phyloP scores from a whole-genome alignment of 306 rosid genomes.

The Cercis canadensis region DNA sequence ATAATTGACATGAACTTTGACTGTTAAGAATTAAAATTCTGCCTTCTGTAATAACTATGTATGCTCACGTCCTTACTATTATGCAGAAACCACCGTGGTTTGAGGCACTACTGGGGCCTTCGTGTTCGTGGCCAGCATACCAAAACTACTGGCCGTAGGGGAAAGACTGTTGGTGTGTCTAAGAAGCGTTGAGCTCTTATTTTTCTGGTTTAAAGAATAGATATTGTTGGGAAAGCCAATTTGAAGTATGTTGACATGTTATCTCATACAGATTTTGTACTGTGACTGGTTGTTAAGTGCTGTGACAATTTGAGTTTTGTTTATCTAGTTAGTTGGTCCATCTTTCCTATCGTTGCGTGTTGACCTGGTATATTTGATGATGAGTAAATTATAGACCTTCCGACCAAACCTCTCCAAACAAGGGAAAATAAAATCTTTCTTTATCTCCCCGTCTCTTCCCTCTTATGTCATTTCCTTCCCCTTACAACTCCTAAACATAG shows the following conservation, averaged over 20 bases:
- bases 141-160: conserved; percentile 81
- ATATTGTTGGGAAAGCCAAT: conserved; percentile 26
- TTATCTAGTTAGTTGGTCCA: background rate
- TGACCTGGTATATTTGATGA: too few species aligned
- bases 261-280: conserved; percentile 25
- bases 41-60: background rate
- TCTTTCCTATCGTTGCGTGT: background rate
- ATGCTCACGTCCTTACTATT: background rate
- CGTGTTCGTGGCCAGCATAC: conserved; percentile 86
- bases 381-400: too few species aligned
- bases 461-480: too few species aligned
- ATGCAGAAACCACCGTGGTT: conserved; percentile 27
- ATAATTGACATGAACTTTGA: too few species aligned
- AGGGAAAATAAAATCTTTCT: too few species aligned
- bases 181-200: conserved; percentile 59
- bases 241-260: conserved; percentile 34
- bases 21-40: background rate
- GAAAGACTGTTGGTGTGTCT: conserved; percentile 83
- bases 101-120: conserved; percentile 63
- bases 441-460: too few species aligned
- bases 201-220: conserved; percentile 34
- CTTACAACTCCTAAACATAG: too few species aligned
- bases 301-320: conserved; percentile 44
- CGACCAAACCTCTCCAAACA: too few species aligned
- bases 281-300: conserved; percentile 18